A percentile compares a stretch with the other conserved stretches of the same genome.
Conservation (phyloP, 208 protist genomes). For the Kentomonas sorsogonicus region DNA sequence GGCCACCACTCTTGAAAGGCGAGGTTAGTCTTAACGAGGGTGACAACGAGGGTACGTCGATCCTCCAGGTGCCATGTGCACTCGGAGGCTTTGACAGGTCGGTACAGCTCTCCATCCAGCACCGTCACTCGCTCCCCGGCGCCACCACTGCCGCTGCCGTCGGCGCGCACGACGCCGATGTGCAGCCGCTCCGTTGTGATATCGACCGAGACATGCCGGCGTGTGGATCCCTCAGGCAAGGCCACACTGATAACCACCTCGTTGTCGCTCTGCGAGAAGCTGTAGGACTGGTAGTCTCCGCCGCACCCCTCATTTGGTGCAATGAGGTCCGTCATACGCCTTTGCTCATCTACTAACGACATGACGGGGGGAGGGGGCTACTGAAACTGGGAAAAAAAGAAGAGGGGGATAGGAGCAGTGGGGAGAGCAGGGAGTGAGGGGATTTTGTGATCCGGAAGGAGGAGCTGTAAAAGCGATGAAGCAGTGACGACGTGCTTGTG, state of each 20-base stretch:
- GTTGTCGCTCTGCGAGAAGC: slow-evolving; percentile 71
- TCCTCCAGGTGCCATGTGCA: slow-evolving; percentile 85
- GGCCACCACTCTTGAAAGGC: slow-evolving; percentile 90
- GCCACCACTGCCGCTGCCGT: too few relatives aligned
- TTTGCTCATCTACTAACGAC: slow-evolving; percentile 54
- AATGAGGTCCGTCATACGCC: slow-evolving; percentile 59
- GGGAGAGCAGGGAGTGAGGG: background rate
- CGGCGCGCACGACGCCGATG: slow-evolving; percentile 38
- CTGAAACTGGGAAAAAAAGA: background rate
- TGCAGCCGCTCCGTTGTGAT: slow-evolving; percentile 32
- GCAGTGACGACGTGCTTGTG: too few relatives aligned
- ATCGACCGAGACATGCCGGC: slow-evolving; percentile 59
- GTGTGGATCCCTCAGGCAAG: slow-evolving; percentile 35
- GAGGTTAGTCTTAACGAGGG: slow-evolving; percentile 73
- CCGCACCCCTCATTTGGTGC: slow-evolving; percentile 80
- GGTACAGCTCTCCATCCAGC: slow-evolving; percentile 71
- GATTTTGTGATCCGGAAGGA: background rate
- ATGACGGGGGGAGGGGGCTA: slow-evolving; percentile 16
- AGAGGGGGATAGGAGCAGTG: background rate
- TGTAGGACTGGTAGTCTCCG: slow-evolving; percentile 72
- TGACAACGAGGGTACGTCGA: slow-evolving; percentile 48
- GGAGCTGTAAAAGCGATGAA: slow-evolving; percentile 3
- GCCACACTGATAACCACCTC: slow-evolving; percentile 69
- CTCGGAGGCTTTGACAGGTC: slow-evolving; percentile 66
- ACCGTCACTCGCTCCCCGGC: too few relatives aligned